Evolutionary conservation across 2,329 filamentous ascomycete species (phyloP), one percentile per base, ranked within the genome.

Genomic region (Pyrenophora seminiperda): DNA sequence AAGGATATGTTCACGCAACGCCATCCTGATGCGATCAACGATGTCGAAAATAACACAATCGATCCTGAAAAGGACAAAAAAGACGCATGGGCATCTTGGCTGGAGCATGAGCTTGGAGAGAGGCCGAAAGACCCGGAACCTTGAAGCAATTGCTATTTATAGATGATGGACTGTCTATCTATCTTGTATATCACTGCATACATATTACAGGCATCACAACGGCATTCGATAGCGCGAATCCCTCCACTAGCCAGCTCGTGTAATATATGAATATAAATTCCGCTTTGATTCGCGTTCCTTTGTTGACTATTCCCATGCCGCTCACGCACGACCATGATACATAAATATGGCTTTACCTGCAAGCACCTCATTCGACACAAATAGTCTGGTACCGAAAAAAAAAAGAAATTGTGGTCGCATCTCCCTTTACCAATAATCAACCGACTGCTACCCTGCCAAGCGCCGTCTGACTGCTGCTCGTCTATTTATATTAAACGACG

Each of bases 101-200:
- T 68, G 3, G 65, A 67, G 36, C 57, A 62, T 18, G 66, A 70
- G 31, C 58, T 68, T 41, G 63, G 65, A 29, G 56, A 61, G 18
- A 58, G 51, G 41, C 62, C 62, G 3, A 51, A 58, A 14, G 58
- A 65, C 11, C 59, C 61, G 5, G 49, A 65, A 36, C 54, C 53
- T 3, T 58, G 47, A 58, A 13, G 7, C 11, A 18, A 4, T 14
- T 13, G 1, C 5, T 14, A 10, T 38, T 18, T 50, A 19, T 41
- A 36, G 18, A 32, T 36, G 29, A 38, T 27, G 15, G 31, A n/a
- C n/a, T 46, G 52, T n/a, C 15, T 11, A 9, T 44, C 33, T 19
- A 4, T n/a, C 7, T 24, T 58, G 54, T 53, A 53, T 13, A 54
- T 37, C 22, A 53, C 17, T 47, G 43, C n/a, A n/a, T 47, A 54